Evolutionary conservation across 768 basidiomycete species (phyloP).

Genomic region (Harrya chromipes): DNA sequence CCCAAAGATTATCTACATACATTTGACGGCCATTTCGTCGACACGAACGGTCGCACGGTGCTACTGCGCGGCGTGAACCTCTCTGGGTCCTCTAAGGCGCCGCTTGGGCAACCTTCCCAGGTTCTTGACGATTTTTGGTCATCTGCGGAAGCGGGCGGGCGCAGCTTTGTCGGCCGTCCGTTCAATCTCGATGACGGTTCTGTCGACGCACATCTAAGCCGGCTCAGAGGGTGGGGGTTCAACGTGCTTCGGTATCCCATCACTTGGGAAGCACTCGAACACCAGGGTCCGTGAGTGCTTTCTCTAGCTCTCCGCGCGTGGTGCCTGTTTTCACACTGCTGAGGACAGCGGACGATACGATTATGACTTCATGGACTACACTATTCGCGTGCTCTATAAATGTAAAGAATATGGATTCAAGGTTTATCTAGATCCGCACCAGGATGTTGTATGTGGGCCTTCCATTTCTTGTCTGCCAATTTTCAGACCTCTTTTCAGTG

Average conservation of each 20-base stretch:
- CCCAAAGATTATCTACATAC: conserved; percentile 56
- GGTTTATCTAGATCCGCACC: conserved; percentile 94
- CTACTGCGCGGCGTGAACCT: conserved; percentile 95
- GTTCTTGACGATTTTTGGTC: conserved; percentile 80
- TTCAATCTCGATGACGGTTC: conserved; percentile 82
- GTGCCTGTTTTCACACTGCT: background rate
- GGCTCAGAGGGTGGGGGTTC: conserved; percentile 94
- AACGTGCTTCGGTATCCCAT: conserved; percentile 78
- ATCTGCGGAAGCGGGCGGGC: conserved; percentile 61
- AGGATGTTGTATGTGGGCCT: conserved; percentile 72
- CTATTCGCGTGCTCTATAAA: conserved; percentile 79
- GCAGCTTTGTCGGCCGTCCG: conserved; percentile 73
- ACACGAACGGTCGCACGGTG: conserved; percentile 69
- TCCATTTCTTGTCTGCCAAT: background rate
- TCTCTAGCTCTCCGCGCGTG: background rate
- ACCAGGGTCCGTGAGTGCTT: conserved; percentile 85
- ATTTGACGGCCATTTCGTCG: conserved; percentile 65
- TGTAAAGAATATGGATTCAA: conserved; percentile 91
- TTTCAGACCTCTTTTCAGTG: conserved; percentile 49
- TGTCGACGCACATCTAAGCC: conserved; percentile 79
- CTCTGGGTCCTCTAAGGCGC: conserved; percentile 85
- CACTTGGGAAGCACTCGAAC: conserved; percentile 96
- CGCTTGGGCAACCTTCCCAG: conserved; percentile 65
- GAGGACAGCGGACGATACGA: conserved; percentile 78
- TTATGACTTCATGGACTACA: conserved; percentile 89